Evolutionary conservation across 2,329 filamentous ascomycete genomes (phyloP).

Genomic region (Diaporthe sp.): DNA sequence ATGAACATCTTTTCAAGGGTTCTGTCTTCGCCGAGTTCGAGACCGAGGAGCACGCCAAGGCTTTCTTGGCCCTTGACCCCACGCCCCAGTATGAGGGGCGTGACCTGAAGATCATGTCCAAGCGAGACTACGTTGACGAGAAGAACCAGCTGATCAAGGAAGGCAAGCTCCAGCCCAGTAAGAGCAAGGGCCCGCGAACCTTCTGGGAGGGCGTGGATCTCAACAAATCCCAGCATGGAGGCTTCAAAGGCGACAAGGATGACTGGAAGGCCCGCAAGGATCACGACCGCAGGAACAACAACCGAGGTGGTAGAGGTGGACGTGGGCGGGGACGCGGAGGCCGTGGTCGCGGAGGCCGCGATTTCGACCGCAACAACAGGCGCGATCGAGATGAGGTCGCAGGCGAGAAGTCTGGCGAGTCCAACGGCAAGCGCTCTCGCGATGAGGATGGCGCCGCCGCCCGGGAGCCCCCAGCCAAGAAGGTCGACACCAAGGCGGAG

Average conservation of each 20-base stretch:
- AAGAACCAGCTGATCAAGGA: conserved; percentile 78
- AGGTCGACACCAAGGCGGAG: conserved; percentile 65
- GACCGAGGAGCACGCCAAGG: conserved; percentile 79
- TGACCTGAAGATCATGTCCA: conserved; percentile 85
- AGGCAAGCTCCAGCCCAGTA: conserved; percentile 73
- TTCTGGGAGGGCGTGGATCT: conserved; percentile 62
- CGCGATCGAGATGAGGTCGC: conserved; percentile 45
- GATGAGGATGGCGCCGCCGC: conserved; percentile 58
- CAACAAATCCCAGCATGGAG: conserved; percentile 49
- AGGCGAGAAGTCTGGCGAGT: conserved; percentile 46
- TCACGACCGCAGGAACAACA: conserved; percentile 69
- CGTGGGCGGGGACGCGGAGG: conserved; percentile 51
- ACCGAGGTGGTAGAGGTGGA: conserved; percentile 57
- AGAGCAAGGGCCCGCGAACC: conserved; percentile 46
- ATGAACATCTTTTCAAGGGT: conserved; percentile 86
- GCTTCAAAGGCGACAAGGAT: conserved; percentile 56
- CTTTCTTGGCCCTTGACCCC: conserved; percentile 83
- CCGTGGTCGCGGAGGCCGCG: conserved; percentile 55
- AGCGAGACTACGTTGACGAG: conserved; percentile 86
- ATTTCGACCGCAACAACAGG: conserved; percentile 51
- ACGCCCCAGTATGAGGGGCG: conserved; percentile 87
- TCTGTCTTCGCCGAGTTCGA: conserved; percentile 96
- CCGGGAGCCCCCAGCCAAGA: conserved; percentile 67
- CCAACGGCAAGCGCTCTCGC: conserved; percentile 64
- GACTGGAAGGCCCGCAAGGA: conserved; percentile 75